Evolutionary conservation across 768 basidiomycete species (phyloP).

Genomic region (Podaxis sp.): DNA sequence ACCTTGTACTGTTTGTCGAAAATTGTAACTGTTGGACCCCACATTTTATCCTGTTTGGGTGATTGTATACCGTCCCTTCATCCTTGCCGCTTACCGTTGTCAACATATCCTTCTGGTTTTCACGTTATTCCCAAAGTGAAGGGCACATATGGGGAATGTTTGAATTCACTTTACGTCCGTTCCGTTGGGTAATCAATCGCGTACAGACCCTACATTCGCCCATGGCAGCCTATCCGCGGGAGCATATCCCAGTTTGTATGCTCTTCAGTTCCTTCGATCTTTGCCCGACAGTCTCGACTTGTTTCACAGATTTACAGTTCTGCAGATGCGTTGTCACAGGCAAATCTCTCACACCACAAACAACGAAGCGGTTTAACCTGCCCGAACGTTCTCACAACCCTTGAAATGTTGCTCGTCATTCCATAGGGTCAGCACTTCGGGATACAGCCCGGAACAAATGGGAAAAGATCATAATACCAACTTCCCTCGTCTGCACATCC

Average conservation of each 20-base stretch:
- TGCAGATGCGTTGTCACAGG: too few relatives aligned
- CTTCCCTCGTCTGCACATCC: neutral
- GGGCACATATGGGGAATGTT: neutral
- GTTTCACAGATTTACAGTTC: too few relatives aligned
- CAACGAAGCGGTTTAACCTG: too few relatives aligned
- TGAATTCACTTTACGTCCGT: neutral
- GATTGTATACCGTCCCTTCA: neutral
- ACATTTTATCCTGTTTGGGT: too few relatives aligned
- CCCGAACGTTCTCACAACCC: neutral
- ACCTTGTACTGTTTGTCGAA: neutral
- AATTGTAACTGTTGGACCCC: neutral
- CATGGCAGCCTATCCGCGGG: neutral
- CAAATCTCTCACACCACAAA: too few relatives aligned
- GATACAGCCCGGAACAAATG: neutral
- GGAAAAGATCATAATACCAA: neutral
- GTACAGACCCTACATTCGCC: neutral
- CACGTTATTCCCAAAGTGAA: neutral
- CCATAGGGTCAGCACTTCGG: neutral
- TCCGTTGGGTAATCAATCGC: neutral
- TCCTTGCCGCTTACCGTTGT: neutral
- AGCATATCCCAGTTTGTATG: neutral
- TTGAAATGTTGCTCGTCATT: neutral
- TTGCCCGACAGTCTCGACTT: too few relatives aligned
- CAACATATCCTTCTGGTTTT: neutral
- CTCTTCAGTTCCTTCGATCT: neutral